A percentile compares a stretch with the other conserved stretches of the same genome.
Evolutionary conservation across 495 filamentous ascomycete genomes (phyloP).

Genomic region (Aspergillus nidulans): DNA sequence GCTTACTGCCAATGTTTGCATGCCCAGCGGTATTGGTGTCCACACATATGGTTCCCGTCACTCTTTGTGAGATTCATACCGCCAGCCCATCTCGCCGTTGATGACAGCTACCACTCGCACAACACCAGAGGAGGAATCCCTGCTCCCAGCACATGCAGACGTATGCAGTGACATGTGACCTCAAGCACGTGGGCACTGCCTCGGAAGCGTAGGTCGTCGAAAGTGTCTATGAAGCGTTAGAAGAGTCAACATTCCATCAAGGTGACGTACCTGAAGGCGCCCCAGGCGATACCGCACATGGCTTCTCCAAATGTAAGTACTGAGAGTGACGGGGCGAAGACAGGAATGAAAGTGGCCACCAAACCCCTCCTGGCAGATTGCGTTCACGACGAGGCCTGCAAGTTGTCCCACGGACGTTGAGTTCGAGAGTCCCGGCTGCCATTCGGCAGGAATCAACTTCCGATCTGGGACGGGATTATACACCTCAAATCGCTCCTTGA

Average conservation of each 20-base stretch:
- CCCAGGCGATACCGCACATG: conserved; percentile 22
- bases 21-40: no score
- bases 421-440: conserved; percentile 66
- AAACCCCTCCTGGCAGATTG: conserved; percentile 57
- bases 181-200: conserved; percentile 37
- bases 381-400: conserved; percentile 56
- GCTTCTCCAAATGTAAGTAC: conserved; percentile 17
- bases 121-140: conserved; percentile 49
- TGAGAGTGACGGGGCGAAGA: conserved; percentile 25
- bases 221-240: conserved; percentile 22
- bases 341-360: conserved; percentile 38
- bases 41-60: no score
- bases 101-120: conserved; percentile 27
- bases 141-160: conserved; percentile 44
- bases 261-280: conserved; percentile 37
- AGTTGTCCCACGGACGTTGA: conserved; percentile 52
- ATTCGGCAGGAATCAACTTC: conserved; percentile 25
- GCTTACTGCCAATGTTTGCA: no score
- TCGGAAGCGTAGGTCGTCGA: conserved; percentile 50
- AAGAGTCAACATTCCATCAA: neutral
- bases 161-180: conserved; percentile 41
- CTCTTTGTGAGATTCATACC: no score
- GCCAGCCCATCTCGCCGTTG: conserved; percentile 43
- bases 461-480: conserved; percentile 9
- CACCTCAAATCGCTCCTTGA: conserved; percentile 22